These are phyloP conservation scores for Ceratocystis huliohia DNA, from an alignment of 2,329 filamentous ascomycete species.

Conservation along the genomic window DNA sequence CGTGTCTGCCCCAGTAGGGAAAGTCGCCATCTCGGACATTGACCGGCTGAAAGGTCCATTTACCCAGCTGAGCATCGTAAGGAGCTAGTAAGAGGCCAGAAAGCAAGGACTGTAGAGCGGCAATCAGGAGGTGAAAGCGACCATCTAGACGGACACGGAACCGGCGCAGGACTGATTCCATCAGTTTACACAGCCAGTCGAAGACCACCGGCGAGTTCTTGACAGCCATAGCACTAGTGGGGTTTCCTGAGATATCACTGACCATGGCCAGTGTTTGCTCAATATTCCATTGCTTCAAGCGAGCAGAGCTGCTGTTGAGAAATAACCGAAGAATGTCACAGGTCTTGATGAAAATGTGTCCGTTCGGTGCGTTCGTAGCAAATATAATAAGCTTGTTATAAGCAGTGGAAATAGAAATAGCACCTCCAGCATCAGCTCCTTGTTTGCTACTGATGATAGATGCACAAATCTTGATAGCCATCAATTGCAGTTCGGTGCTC, in stretches of 20 bases:
- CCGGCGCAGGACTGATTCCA: constrained; percentile 45
- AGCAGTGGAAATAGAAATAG: constrained; percentile 31
- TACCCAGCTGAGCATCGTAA: constrained; percentile 24
- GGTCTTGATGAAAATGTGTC: constrained; percentile 29
- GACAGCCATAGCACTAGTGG: constrained; percentile 24
- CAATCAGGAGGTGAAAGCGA: constrained; percentile 47
- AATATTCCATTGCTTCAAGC: constrained; percentile 47
- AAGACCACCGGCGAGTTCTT: constrained; percentile 31
- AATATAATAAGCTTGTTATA: constrained; percentile 31
- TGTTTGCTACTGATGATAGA: not conserved
- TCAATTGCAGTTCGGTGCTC: constrained; percentile 31
- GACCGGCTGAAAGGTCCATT: constrained; percentile 24
- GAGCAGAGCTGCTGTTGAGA: constrained; percentile 38
- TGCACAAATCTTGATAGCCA: constrained; percentile 35
- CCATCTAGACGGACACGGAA: constrained; percentile 49
- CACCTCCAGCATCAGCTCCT: constrained; percentile 22
- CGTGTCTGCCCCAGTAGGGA: constrained; percentile 32
- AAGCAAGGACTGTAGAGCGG: constrained; percentile 44
- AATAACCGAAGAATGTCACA: constrained; percentile 35
- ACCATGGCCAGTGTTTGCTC: constrained; percentile 36
- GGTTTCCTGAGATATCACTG: constrained; percentile 31
- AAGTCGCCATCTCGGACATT: constrained; percentile 20
- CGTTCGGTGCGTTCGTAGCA: constrained; percentile 16
- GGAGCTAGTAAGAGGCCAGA: constrained; percentile 37
- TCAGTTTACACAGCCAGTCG: constrained; percentile 38